phyloP scores from a whole-genome alignment of 2,329 filamentous ascomycete species.

The Teratosphaeria zuluensis region DNA sequence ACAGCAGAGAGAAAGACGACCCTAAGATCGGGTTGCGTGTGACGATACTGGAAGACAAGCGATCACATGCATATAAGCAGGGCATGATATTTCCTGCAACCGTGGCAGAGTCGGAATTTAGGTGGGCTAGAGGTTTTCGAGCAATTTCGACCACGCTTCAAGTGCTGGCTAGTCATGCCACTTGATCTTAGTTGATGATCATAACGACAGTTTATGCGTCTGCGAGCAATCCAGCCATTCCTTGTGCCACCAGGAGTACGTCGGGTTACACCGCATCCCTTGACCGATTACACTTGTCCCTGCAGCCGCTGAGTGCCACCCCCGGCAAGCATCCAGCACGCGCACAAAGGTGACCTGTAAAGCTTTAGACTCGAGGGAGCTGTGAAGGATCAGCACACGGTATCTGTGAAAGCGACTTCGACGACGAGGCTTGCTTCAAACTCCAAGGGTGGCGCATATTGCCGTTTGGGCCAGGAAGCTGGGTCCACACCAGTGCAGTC shows the following conservation, averaged over 20 bases:
- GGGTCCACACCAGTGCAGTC: neutral
- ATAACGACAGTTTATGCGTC: neutral
- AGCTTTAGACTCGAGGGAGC: neutral
- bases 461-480: neutral
- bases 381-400: neutral
- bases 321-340: neutral
- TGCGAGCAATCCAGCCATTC: neutral
- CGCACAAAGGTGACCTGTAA: neutral
- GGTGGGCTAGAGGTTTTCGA: neutral
- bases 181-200: neutral
- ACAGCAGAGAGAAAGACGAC: neutral
- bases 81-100: neutral
- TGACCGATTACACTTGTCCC: neutral
- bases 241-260: neutral
- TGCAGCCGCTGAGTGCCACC: neutral
- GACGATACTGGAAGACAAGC: neutral
- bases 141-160: neutral
- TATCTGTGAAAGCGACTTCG: neutral
- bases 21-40: neutral
- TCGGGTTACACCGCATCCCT: neutral
- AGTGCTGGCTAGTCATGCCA: neutral
- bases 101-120: neutral
- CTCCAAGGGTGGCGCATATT: neutral
- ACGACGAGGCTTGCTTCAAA: neutral
- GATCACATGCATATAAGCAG: neutral